Conservation (phyloP, 1,284 basidiomycete species). For the Tylopilus sp. region DNA sequence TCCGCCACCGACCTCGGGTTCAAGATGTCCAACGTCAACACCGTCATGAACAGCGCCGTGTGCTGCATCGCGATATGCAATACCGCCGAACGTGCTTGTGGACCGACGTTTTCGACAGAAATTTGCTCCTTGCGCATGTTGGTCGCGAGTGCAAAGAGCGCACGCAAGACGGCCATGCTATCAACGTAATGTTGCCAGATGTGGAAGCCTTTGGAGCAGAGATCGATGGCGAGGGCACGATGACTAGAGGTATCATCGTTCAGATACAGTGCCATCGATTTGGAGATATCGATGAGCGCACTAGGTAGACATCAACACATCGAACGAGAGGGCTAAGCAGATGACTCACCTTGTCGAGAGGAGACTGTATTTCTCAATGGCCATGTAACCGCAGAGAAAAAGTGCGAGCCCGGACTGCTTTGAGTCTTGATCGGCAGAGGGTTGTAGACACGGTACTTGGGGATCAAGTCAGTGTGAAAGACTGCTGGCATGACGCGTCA, state of each 20-base stretch:
- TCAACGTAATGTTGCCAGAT: conserved; percentile 96
- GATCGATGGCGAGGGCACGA: conserved; percentile 80
- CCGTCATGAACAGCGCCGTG: conserved; percentile 93
- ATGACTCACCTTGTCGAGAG: conserved; percentile 65
- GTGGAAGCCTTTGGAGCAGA: conserved; percentile 86
- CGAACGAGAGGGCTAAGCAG: too few species aligned
- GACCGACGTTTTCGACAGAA: conserved; percentile 57
- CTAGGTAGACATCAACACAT: conserved; percentile 41
- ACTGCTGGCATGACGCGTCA: conserved; percentile 1
- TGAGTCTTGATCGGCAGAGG: conserved; percentile 54
- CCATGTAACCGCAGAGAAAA: conserved; percentile 81
- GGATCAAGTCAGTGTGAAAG: conserved; percentile 12
- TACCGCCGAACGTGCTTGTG: conserved; percentile 77
- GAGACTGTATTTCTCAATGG: conserved; percentile 77
- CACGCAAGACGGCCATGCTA: conserved; percentile 84
- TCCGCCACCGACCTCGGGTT: conserved; percentile 78
- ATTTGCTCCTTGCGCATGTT: conserved; percentile 67
- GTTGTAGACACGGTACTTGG: conserved; percentile 66
- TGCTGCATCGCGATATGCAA: conserved; percentile 83
- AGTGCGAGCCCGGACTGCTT: conserved; percentile 65
- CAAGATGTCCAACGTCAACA: conserved; percentile 87
- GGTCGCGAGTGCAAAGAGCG: conserved; percentile 82
- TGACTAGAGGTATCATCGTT: conserved; percentile 67
- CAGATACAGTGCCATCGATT: conserved; percentile 77
- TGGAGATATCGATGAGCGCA: conserved; percentile 78